Conservation (phyloP, 2,329 filamentous ascomycete genomes). For the Neophaeococcomyces aloes region DNA sequence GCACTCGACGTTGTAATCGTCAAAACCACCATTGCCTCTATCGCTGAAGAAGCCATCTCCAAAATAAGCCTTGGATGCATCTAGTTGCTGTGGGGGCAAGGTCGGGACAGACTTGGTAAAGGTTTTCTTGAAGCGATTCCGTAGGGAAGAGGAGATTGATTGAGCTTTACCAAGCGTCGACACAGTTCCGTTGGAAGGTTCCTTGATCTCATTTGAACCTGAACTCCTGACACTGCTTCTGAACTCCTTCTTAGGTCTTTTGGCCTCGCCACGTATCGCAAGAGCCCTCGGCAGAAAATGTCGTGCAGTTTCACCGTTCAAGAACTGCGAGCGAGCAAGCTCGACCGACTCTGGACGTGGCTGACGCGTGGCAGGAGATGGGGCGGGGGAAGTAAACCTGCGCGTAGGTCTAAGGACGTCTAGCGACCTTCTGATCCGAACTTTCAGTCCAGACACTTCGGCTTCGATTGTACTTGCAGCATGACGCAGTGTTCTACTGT, state of each 20-base stretch:
- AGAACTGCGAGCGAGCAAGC: conserved; percentile 32
- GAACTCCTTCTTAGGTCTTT: conserved; percentile 25
- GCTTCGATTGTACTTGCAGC: conserved; percentile 7
- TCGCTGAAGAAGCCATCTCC: conserved; percentile 13
- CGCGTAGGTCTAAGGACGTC: conserved; percentile 30
- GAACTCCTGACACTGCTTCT: conserved; percentile 17
- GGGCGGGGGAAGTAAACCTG: conserved; percentile 13
- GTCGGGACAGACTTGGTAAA: conserved; percentile 27
- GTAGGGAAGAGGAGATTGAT: conserved; percentile 33
- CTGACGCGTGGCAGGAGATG: conserved; percentile 15
- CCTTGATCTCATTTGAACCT: conserved; percentile 9
- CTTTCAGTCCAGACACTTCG: conserved; percentile 7
- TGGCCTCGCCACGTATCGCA: conserved; percentile 20
- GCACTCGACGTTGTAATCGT: conserved; percentile 9
- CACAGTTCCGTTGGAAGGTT: not conserved
- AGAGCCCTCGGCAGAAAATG: conserved; percentile 19
- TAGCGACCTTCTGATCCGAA: conserved; percentile 30
- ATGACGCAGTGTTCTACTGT: conserved; percentile 9
- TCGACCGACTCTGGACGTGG: conserved; percentile 28
- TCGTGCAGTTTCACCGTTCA: conserved; percentile 21
- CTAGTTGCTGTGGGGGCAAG: conserved; percentile 21
- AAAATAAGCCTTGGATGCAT: conserved; percentile 20
- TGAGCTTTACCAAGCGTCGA: conserved; percentile 23
- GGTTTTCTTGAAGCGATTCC: conserved; percentile 31
- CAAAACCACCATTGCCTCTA: conserved; percentile 9